Base-by-base conservation (phyloP, 148 eudicot species). In the Linanthus parryae region DNA sequence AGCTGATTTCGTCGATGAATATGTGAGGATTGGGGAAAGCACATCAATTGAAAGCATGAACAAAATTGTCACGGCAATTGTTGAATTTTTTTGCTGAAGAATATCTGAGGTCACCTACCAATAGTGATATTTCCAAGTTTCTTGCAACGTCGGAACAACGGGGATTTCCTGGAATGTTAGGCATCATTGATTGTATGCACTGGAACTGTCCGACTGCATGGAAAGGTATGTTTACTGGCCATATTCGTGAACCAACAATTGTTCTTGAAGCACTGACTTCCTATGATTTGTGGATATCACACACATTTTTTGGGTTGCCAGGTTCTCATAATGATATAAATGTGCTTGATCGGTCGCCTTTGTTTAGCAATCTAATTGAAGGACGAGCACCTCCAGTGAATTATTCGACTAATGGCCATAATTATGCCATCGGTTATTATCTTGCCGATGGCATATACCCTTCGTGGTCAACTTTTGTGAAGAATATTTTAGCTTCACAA, bases 21-120 rank as follows among this genome's bases (percentile, higher is more conserved):
- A 38, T 38, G 42, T 38, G 16, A 38, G n/a, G 16, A 41, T 41
- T 41, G 45, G 45, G 8, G 45, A 41, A 41, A 41, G 45, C 45
- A 41, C 18, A 1, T 1, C 18, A 13, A 18, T 41, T 14, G 15
- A 13, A 8, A 14, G 45, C 17, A 1, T 41, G 8, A 41, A 41
- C n/a, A 41, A 21, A 17, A 14, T 41, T 17, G 19, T n/a, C 19
- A 41, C n/a, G 19, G 18, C 19, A 17, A 21, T 41, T 2, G 19
- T 41, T 41, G n/a, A 17, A 41, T 41, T 2, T 41, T 41, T 41
- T 41, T 41, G 17, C 19, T 17, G 45, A 41, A 14, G 21, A 41
- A 8, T 41, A 41, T 17, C 17, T 41, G 19, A 4, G 18, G 19
- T 13, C 7, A n/a, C 45, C 19, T 11, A 37, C 12, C 2, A 37